Base-by-base conservation (phyloP, 2,329 filamentous ascomycete species). In the Eutypella sp. region DNA sequence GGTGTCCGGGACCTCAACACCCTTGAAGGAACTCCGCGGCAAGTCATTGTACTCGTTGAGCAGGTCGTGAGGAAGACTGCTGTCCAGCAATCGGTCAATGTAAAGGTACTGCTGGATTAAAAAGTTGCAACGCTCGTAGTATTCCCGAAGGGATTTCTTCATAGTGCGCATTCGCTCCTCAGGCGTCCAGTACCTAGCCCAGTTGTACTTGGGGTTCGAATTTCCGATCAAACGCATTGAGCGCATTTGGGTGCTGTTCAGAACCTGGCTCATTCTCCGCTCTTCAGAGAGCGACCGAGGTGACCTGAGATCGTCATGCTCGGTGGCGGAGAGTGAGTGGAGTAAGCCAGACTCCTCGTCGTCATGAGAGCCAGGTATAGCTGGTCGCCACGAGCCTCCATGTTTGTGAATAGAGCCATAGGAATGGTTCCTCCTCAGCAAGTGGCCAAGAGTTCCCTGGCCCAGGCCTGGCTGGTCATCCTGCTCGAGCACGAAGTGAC, bases 91-190 rank as follows among this genome's bases (percentile, higher is more conserved):
- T 43, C 85, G 81, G 67, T 96, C 92, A 57, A 96, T 96, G 64
- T 95, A 96, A 52, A 95, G 75, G 64, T 96, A 97, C 63, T 95
- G 87, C 64, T 93, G 87, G 48, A 97, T 82, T 37, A 96, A 74
- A 55, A 84, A 83, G 68, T 97, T 97, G 61, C 84, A 92, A 37
- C 88, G 82, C 71, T 95, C 85, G 61, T 97, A 95, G 69, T 96
- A 96, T 59, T 84, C 62, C 40, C 90, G 86, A 78, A 95, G 67
- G n/a, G 82, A 75, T 63, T 84, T 86, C 60, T 78, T 79, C 78
- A 95, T 85, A 46, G 67, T 62, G 53, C 78, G 78, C 52, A 96
- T 71, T 61, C 95, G 78, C 23, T 86, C 84, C 24, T 90, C 82
- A 0, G 81, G 80, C 65, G 88, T 95, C 79, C 87, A 95, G 64